These are phyloP conservation scores for Coleophoma crateriformis DNA, from an alignment of 2,329 filamentous ascomycete genomes.

Conservation along the genomic window DNA sequence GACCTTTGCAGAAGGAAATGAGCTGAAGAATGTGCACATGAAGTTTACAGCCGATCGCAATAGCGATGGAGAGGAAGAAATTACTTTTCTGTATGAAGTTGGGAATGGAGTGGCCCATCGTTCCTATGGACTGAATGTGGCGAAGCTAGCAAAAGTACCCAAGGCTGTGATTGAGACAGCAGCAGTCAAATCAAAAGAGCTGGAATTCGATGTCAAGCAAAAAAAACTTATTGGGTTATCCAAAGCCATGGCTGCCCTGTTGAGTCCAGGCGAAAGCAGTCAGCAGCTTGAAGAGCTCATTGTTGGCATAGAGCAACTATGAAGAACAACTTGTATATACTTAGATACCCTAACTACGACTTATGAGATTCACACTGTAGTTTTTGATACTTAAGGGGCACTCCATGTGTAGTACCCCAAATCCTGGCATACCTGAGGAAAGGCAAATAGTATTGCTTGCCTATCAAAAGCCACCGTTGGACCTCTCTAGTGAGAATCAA, in stretches of 20 bases:
- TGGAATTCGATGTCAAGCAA: conserved; percentile 68
- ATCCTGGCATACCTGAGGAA: no score
- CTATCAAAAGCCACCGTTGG: no score
- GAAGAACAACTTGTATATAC: no score
- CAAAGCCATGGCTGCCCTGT: conserved; percentile 19
- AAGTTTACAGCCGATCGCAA: conserved; percentile 53
- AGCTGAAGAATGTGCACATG: conserved; percentile 90
- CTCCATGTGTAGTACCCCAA: no score
- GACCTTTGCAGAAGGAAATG: conserved; percentile 53
- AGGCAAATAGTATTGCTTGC: no score
- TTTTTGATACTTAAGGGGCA: no score
- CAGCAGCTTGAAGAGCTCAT: conserved; percentile 22
- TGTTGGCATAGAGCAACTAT: conserved; percentile 51
- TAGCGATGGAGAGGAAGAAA: conserved; percentile 58
- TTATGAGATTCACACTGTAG: no score
- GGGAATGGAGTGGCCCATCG: conserved; percentile 87
- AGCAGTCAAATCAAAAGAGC: conserved; percentile 67
- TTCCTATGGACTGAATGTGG: conserved; percentile 92
- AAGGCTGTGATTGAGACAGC: conserved; percentile 73
- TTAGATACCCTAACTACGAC: no score
- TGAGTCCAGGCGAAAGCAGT: conserved; percentile 9
- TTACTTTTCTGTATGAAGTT: conserved; percentile 94
- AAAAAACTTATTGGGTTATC: conserved; percentile 44
- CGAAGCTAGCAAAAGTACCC: conserved; percentile 77
- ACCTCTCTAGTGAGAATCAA: no score